Evolutionary conservation across 2,329 filamentous ascomycete species (phyloP).

Genomic region (Verticillium longisporum): DNA sequence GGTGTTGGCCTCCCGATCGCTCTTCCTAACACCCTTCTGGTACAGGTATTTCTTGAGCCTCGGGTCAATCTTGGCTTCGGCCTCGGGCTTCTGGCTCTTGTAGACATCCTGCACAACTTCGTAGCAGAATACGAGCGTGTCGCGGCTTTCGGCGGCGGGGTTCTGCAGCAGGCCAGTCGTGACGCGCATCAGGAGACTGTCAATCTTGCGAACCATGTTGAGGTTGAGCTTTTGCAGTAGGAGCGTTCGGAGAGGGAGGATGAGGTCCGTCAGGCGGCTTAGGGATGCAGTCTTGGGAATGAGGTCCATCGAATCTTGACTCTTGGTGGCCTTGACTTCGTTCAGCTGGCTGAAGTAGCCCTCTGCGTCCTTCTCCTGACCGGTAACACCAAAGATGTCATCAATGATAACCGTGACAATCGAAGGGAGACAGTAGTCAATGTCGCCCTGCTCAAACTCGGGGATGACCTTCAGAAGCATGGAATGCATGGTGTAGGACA

Average conservation of each 20-base stretch:
- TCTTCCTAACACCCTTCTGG: slow-evolving; percentile 71
- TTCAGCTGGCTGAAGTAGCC: slow-evolving; percentile 95
- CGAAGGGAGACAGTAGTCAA: slow-evolving; percentile 78
- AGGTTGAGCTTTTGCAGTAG: slow-evolving; percentile 79
- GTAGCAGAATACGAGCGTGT: slow-evolving; percentile 90
- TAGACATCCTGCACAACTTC: slow-evolving; percentile 88
- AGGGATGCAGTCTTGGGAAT: slow-evolving; percentile 78
- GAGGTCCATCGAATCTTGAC: slow-evolving; percentile 94
- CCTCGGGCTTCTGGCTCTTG: slow-evolving; percentile 47
- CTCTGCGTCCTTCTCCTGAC: slow-evolving; percentile 94
- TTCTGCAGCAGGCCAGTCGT: slow-evolving; percentile 80
- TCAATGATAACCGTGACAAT: slow-evolving; percentile 89
- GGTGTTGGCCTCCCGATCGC: slow-evolving; percentile 63
- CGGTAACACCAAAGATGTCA: slow-evolving; percentile 87
- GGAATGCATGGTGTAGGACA: slow-evolving; percentile 92
- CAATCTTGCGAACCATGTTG: slow-evolving; percentile 80
- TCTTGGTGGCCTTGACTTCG: slow-evolving; percentile 97
- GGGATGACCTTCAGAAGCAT: slow-evolving; percentile 73
- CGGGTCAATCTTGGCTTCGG: slow-evolving; percentile 50
- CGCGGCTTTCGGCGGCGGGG: slow-evolving; percentile 66
- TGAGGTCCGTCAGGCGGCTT: slow-evolving; percentile 63
- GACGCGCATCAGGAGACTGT: slow-evolving; percentile 78
- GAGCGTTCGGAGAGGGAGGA: slow-evolving; percentile 71
- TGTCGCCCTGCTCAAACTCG: slow-evolving; percentile 68
- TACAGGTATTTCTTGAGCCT: slow-evolving; percentile 69